These are phyloP conservation scores for Boletus subcaerulescens DNA, from an alignment of 768 basidiomycete species.

Conservation along the genomic window DNA sequence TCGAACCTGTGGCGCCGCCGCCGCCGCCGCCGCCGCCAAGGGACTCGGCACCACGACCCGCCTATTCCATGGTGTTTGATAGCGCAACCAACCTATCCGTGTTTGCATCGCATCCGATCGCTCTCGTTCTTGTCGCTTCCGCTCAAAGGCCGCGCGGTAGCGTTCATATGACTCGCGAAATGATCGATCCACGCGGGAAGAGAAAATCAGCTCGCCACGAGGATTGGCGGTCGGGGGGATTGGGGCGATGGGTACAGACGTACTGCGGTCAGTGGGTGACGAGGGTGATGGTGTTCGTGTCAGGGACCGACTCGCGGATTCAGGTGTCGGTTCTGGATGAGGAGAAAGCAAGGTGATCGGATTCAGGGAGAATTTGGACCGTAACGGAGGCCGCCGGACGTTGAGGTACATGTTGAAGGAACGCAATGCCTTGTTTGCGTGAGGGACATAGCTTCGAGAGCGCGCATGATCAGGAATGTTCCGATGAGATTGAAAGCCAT, in stretches of 20 bases:
- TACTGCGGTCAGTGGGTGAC: conserved; percentile 38
- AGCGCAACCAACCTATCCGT: conserved; percentile 30
- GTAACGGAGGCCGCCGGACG: conserved; percentile 75
- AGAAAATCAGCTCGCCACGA: conserved; percentile 95
- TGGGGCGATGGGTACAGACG: conserved; percentile 51
- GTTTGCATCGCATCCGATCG: conserved; percentile 34
- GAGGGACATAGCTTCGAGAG: conserved; percentile 81
- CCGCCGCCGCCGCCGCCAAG: not conserved
- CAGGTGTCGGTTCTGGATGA: conserved; percentile 25
- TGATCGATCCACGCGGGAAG: conserved; percentile 72
- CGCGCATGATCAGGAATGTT: conserved; percentile 12
- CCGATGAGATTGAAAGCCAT: conserved; percentile 28
- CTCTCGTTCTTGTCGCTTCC: conserved; percentile 64
- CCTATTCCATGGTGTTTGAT: conserved; percentile 31
- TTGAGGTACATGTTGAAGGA: conserved; percentile 98
- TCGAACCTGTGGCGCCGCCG: conserved; percentile 19
- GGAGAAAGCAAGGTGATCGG: conserved; percentile 39
- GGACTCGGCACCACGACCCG: conserved; percentile 3
- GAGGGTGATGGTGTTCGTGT: conserved; percentile 30
- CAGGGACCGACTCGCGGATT: conserved; percentile 20
- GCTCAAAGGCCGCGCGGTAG: conserved; percentile 85
- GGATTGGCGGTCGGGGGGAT: conserved; percentile 89
- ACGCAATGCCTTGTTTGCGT: conserved; percentile 88
- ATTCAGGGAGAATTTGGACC: conserved; percentile 50
- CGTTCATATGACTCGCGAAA: conserved; percentile 94